These are phyloP conservation scores for Lablab purpureus DNA, from an alignment of 306 rosid genomes.

Conservation along the genomic window DNA sequence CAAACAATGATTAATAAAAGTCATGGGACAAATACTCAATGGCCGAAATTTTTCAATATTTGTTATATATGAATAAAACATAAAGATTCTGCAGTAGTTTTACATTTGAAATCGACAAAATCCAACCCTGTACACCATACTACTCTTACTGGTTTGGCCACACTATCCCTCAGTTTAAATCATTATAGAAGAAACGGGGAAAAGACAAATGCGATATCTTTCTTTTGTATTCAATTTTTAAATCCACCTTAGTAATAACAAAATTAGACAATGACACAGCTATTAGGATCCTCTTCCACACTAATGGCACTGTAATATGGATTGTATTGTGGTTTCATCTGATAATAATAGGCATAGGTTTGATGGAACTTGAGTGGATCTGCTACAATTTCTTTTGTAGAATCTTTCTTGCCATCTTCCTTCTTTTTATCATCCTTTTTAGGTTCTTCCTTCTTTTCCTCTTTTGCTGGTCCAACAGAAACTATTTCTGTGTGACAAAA, in stretches of 20 bases:
- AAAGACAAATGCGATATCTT: neutral
- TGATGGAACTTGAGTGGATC: constrained; percentile 20
- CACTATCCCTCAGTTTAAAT: neutral
- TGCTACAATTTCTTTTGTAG: constrained; percentile 5
- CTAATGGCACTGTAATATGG: constrained; percentile 35
- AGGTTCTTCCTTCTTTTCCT: constrained; percentile 62
- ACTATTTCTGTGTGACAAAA: constrained; percentile 51
- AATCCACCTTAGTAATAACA: neutral
- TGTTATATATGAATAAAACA: neutral
- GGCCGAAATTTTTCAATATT: too few species aligned
- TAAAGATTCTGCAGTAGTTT: neutral
- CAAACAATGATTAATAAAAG: too few species aligned
- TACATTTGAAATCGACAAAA: neutral
- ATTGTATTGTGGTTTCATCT: constrained; percentile 40
- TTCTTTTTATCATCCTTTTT: constrained; percentile 46
- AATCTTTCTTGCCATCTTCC: constrained; percentile 28
- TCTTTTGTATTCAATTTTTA: neutral
- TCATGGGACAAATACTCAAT: too few species aligned
- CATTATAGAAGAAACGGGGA: neutral
- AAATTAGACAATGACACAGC: constrained; percentile 67
- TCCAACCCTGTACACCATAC: constrained; percentile 11
- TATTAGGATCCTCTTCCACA: constrained; percentile 66
- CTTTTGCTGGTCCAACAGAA: constrained; percentile 75
- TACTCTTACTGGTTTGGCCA: constrained; percentile 5
- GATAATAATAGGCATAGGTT: constrained; percentile 14